Percentiles rank a stretch among this genome's conserved stretches.
phyloP scores from a whole-genome alignment of 257 asterid genomes.

The Solanum chilense region DNA sequence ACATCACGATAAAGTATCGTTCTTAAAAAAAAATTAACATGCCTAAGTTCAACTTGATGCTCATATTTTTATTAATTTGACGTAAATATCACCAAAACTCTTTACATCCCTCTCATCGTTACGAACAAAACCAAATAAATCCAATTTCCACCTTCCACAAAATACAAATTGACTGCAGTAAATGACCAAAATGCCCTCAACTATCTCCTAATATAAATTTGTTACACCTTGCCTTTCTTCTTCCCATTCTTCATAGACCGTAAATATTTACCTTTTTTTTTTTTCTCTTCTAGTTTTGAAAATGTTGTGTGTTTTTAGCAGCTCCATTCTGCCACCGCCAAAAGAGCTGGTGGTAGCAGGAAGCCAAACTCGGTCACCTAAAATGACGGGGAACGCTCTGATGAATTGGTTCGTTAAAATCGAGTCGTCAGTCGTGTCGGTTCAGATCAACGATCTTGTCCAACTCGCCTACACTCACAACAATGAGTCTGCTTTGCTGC shows the following conservation, averaged over 20 bases:
- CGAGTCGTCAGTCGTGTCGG: slow-evolving; percentile 59
- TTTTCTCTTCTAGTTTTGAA: not conserved
- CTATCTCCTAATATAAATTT: not conserved
- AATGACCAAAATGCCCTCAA: not conserved
- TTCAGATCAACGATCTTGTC: slow-evolving; percentile 68
- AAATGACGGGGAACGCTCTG: slow-evolving; percentile 67
- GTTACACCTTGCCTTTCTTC: not conserved
- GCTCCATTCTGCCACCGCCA: slow-evolving; percentile 74
- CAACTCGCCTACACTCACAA: slow-evolving; percentile 74
- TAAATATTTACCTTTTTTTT: not conserved
- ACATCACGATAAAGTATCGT: no score
- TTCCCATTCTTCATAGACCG: not conserved
- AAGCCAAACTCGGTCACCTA: slow-evolving; percentile 91
- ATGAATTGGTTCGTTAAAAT: slow-evolving; percentile 56
- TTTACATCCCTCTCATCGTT: not conserved
- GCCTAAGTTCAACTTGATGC: no score
- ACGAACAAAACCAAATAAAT: not conserved
- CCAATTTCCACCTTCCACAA: not conserved
- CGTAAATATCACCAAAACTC: no score
- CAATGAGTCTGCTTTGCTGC: slow-evolving; percentile 48
- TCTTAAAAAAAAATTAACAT: no score
- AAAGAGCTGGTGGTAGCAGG: slow-evolving; percentile 98
- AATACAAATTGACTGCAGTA: not conserved
- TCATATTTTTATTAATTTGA: no score
- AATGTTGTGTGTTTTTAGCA: slow-evolving; percentile 90